Evolutionary conservation across 306 rosid genomes (phyloP), one percentile per base, ranked within the genome.

Genomic region (Cyclanthera cordifolia): DNA sequence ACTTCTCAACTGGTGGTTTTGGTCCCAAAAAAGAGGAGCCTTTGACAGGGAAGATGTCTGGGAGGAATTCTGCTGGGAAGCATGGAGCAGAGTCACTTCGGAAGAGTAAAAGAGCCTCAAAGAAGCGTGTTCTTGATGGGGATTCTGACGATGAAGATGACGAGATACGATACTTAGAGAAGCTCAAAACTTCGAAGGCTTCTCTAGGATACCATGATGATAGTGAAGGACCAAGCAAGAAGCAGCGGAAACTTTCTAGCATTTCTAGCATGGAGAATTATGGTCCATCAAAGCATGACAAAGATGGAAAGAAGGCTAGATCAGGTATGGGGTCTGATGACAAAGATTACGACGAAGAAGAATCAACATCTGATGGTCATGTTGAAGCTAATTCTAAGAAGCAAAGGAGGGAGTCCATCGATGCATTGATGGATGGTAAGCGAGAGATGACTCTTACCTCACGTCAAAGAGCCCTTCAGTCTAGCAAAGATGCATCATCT

Each of bases 81-180:
- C 82, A 80, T 78, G 93, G 79, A 53, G 87, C 84, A 69, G 95
- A 90, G 74, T 79, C 89, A 21, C 85, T 84, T 69, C 86, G 90
- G 41, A 91, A 88, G 87, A 90, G 97, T 79, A 75, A 83, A 83
- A 84, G 95, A 61, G 90, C 80, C 53, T 88, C 91, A 16, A 93
- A 90, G 77, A 86, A 81, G 79, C 97, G 91, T 52, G 76, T 83
- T 11, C 85, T 80, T 75, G 87, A 82, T 53, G 90, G 84, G 47
- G 96, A 90, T 58, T 82, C 85, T 28, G 95, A 81, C 0, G 88
- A 85, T 0, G 95, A 79, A 28, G 96, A 93, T 78, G 94, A 86
- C 57, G 98, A 93, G 84, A 89, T 93, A 43, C 85, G 91, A 64
- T 93, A 83, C 78, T 76, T 93, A 78, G 99, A 93, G 82, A 93